Evolutionary conservation across 805 yeast species (phyloP).

Genomic region (Saccharomycopsis olivae): DNA sequence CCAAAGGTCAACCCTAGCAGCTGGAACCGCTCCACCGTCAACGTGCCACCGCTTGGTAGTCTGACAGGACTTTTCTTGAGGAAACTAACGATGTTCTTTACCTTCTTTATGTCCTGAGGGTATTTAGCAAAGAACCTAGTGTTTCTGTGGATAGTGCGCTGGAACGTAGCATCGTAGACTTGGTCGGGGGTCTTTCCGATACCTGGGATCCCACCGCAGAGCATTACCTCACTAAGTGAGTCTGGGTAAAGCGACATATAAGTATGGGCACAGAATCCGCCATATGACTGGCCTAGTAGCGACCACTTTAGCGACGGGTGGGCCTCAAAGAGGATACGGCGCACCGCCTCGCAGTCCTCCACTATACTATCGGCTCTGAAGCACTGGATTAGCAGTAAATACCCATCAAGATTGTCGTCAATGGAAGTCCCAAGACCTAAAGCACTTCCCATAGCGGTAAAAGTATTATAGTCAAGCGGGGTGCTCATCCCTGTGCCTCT

Average conservation of each 20-base stretch:
- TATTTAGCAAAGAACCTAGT: constrained; percentile 36
- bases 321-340: constrained; percentile 26
- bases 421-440: constrained; percentile 5
- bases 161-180: constrained; percentile 39
- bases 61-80: constrained; percentile 24
- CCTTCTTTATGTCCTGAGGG: constrained; percentile 34
- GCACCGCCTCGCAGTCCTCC: constrained; percentile 37
- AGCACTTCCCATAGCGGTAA: constrained; percentile 9
- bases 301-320: constrained; percentile 34
- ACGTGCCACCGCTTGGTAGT: constrained; percentile 41
- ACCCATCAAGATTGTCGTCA: constrained; percentile 21
- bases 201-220: constrained; percentile 55
- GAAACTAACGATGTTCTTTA: constrained; percentile 29
- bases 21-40: constrained; percentile 43
- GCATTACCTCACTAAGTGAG: constrained; percentile 32
- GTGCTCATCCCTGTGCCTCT: constrained; percentile 51
- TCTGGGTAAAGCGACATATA: constrained; percentile 36
- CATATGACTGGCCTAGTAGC: constrained; percentile 44
- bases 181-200: constrained; percentile 33
- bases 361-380: constrained; percentile 47
- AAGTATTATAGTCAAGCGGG: constrained; percentile 30
- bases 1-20: constrained; percentile 44
- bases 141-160: constrained; percentile 38
- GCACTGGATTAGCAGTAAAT: constrained; percentile 30
- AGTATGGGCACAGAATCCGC: constrained; percentile 42